Conservation (phyloP, 768 basidiomycete genomes). For the Russula abietina region DNA sequence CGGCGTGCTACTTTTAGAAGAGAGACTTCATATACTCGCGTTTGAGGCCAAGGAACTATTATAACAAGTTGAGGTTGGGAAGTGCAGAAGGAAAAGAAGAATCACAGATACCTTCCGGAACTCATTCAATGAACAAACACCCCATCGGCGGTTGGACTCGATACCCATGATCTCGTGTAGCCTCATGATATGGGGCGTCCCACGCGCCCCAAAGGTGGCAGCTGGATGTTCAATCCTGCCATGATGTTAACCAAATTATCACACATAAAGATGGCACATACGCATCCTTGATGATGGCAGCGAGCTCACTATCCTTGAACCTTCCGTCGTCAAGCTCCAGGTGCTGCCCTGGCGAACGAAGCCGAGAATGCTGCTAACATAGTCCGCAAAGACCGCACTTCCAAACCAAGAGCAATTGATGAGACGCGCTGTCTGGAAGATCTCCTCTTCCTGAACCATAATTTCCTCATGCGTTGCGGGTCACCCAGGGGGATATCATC, state of each 20-base stretch:
- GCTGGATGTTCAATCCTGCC: slow-evolving; percentile 65
- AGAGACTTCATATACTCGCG: slow-evolving; percentile 36
- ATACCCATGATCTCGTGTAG: slow-evolving; percentile 84
- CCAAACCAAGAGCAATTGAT: slow-evolving; percentile 81
- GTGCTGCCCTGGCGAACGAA: slow-evolving; percentile 64
- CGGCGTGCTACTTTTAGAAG: neutral
- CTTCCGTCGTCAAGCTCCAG: slow-evolving; percentile 64
- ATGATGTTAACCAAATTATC: neutral
- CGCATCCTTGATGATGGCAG: slow-evolving; percentile 61
- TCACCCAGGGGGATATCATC: slow-evolving; percentile 34
- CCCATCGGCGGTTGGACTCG: slow-evolving; percentile 69
- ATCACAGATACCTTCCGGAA: slow-evolving; percentile 54
- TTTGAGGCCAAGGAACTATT: slow-evolving; percentile 71
- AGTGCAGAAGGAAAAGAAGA: neutral
- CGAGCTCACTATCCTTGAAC: slow-evolving; percentile 70
- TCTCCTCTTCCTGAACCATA: slow-evolving; percentile 41
- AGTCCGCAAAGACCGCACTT: slow-evolving; percentile 73
- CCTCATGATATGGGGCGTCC: slow-evolving; percentile 65
- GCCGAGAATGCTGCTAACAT: slow-evolving; percentile 77
- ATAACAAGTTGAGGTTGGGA: neutral
- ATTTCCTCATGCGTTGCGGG: slow-evolving; percentile 29
- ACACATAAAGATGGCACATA: slow-evolving; percentile 33
- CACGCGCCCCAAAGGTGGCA: slow-evolving; percentile 66
- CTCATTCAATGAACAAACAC: slow-evolving; percentile 77
- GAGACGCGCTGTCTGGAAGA: slow-evolving; percentile 79